These are phyloP conservation scores for Microascus cirrosus DNA, from an alignment of 2,329 filamentous ascomycete genomes.

Conservation along the genomic window DNA sequence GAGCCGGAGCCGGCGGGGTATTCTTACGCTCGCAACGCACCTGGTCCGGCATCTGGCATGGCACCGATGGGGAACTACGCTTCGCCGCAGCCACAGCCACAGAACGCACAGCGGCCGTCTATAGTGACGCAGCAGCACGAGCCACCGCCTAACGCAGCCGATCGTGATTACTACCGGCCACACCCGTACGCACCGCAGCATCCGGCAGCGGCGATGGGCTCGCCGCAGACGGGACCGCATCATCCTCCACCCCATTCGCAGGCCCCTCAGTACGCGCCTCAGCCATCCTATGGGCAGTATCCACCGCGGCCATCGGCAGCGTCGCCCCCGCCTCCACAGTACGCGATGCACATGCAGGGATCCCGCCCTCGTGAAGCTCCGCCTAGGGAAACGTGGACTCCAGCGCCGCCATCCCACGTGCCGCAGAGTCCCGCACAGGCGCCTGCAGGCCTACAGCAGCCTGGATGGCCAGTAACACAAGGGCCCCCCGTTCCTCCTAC, in stretches of 20 bases:
- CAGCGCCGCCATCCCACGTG: slow-evolving; percentile 12
- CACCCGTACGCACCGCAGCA: slow-evolving; percentile 23
- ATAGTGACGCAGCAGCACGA: slow-evolving; percentile 28
- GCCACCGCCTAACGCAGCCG: slow-evolving; percentile 19
- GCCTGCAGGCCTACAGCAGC: slow-evolving; percentile 13
- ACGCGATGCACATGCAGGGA: slow-evolving; percentile 32
- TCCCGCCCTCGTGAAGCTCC: slow-evolving; percentile 31
- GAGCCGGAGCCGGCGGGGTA: slow-evolving; percentile 25
- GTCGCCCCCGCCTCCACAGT: slow-evolving; percentile 45
- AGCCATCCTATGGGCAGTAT: slow-evolving; percentile 29
- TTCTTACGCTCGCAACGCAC: slow-evolving; percentile 33
- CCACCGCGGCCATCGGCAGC: slow-evolving; percentile 24
- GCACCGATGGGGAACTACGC: slow-evolving; percentile 42
- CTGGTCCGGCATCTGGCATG: slow-evolving; percentile 29
- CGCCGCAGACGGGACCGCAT: slow-evolving; percentile 34
- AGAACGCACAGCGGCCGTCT: slow-evolving; percentile 30
- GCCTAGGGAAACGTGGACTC: slow-evolving; percentile 25
- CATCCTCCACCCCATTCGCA: slow-evolving; percentile 28
- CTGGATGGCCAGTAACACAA: slow-evolving; percentile 20
- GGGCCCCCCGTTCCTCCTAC: slow-evolving; percentile 21
- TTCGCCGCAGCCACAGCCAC: slow-evolving; percentile 38
- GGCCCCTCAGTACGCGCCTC: slow-evolving; percentile 27
- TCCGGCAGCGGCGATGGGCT: slow-evolving; percentile 26
- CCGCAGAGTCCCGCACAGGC: slow-evolving; percentile 11
- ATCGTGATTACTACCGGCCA: slow-evolving; percentile 37